A percentile compares a stretch with the other conserved stretches of the same genome.
Evolutionary conservation across 1,139 yeast genomes (phyloP).

Genomic region (Insectozyma bohioensis): DNA sequence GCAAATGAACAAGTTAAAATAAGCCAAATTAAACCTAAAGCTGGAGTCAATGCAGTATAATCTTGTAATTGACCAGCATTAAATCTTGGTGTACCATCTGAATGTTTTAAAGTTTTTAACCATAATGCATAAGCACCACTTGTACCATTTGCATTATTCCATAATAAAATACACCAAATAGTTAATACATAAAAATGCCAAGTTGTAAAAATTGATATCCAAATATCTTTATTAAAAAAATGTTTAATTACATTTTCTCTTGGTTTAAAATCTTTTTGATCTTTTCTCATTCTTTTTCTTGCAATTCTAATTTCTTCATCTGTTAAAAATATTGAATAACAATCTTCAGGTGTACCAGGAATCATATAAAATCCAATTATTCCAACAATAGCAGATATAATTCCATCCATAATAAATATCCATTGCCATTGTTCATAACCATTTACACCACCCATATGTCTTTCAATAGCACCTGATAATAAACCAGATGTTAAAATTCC

Average conservation of each 20-base stretch:
- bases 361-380: conserved; percentile 58
- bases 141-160: conserved; percentile 54
- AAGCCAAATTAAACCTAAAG: conserved; percentile 43
- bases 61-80: conserved; percentile 37
- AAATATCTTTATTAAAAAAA: conserved; percentile 34
- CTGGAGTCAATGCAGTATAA: conserved; percentile 45
- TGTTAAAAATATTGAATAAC: conserved; percentile 54
- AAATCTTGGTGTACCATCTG: conserved; percentile 26
- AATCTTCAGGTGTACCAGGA: conserved; percentile 70
- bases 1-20: conserved; percentile 41
- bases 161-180: conserved; percentile 58
- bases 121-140: conserved; percentile 53
- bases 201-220: conserved; percentile 51
- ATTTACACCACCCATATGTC: conserved; percentile 42
- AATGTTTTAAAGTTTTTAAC: conserved; percentile 35
- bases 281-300: conserved; percentile 50
- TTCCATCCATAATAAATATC: conserved; percentile 69
- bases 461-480: conserved; percentile 59
- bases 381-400: conserved; percentile 60
- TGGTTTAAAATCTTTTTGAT: conserved; percentile 35
- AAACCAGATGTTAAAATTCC: conserved; percentile 66
- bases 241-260: conserved; percentile 27
- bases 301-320: conserved; percentile 69
- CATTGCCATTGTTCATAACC: conserved; percentile 71
- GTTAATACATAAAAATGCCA: conserved; percentile 56